phyloP scores from a whole-genome alignment of 148 eudicot species.

The Heliamphora exappendiculata region DNA sequence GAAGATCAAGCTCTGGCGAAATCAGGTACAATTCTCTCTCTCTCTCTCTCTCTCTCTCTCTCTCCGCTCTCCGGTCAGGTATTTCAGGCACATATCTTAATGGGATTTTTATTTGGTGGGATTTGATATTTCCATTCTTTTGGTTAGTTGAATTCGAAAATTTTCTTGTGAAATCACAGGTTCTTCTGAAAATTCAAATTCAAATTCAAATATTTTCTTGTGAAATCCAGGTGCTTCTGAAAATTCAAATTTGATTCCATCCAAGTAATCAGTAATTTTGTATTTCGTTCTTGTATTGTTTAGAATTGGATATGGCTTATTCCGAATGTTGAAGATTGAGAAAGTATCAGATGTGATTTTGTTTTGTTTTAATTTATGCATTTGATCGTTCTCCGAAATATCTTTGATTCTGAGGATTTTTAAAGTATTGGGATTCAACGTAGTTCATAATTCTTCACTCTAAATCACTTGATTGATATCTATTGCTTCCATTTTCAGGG shows the following conservation, averaged over 20 bases:
- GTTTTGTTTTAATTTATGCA: not conserved
- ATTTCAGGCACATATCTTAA: not conserved
- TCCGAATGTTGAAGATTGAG: not conserved
- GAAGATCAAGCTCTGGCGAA: constrained; percentile 27
- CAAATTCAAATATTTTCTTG: not conserved
- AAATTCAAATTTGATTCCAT: not conserved
- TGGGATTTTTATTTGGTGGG: not conserved
- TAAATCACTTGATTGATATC: not conserved
- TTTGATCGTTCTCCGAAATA: not conserved
- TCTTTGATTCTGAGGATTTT: not conserved
- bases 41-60: not conserved
- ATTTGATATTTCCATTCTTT: not conserved
- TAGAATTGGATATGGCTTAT: not conserved
- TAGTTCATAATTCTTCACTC: not conserved
- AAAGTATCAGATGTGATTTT: not conserved
- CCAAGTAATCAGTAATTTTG: not conserved
- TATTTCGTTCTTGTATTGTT: not conserved
- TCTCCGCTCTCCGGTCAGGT: not conserved
- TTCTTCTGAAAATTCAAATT: not conserved
- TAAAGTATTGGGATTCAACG: not conserved
- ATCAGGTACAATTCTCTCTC: constrained; percentile 18
- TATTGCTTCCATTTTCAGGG: not conserved
- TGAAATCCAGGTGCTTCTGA: not conserved
- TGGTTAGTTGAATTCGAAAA: not conserved
- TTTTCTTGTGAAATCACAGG: not conserved